Evolutionary conservation across 2,329 filamentous ascomycete species (phyloP).

Genomic region (Colletotrichum limetticola): DNA sequence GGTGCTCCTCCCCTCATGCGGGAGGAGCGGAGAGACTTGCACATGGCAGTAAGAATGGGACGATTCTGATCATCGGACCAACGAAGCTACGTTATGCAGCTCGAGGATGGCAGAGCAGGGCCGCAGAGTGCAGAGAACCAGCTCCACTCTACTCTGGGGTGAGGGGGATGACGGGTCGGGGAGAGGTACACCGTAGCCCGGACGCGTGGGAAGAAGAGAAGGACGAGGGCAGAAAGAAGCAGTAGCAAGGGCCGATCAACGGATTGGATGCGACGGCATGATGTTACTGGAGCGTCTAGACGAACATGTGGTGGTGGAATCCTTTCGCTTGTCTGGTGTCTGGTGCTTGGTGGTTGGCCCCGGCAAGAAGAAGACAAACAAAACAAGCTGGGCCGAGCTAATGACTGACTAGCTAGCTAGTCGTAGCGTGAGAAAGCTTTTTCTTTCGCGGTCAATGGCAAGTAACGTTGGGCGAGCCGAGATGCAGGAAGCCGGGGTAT

Average conservation of each 20-base stretch:
- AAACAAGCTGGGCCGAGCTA: conserved; percentile 3
- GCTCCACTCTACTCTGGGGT: conserved; percentile 14
- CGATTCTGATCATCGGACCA: conserved; percentile 27
- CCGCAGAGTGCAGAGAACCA: conserved; percentile 19
- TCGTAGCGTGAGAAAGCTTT: background rate
- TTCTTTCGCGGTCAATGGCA: conserved; percentile 5
- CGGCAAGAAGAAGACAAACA: conserved; percentile 4
- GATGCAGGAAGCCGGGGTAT: background rate
- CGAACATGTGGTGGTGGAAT: conserved; percentile 32
- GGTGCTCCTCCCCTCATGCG: conserved; percentile 4
- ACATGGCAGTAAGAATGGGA: conserved; percentile 25
- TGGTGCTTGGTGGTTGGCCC: conserved; percentile 2
- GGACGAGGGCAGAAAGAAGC: background rate
- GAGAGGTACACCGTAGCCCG: background rate
- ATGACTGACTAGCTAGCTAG: background rate
- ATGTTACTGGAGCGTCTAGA: conserved; percentile 35
- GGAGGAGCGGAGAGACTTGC: conserved; percentile 17
- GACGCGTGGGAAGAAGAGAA: background rate
- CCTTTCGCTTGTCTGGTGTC: conserved; percentile 20
- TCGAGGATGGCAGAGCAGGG: background rate
- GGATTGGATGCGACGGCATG: conserved; percentile 20
- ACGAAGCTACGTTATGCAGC: background rate
- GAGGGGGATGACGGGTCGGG: background rate
- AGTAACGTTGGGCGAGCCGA: background rate
- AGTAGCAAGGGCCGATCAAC: conserved; percentile 22